Evolutionary conservation across 2,329 filamentous ascomycete species (phyloP), one percentile per base, ranked within the genome.

Genomic region (Beauveria caledonica): DNA sequence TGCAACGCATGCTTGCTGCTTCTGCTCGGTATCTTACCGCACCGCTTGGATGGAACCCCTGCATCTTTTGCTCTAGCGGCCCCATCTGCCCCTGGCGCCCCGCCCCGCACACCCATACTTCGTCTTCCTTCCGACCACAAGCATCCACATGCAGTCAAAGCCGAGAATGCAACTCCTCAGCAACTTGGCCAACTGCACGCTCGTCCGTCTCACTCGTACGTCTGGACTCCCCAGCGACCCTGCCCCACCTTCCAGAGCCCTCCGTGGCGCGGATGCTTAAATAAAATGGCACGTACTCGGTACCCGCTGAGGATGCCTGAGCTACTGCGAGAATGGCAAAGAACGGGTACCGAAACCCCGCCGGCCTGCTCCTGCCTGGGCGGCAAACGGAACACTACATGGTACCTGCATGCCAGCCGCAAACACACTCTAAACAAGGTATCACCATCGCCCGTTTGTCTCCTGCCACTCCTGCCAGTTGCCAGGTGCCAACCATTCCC

Each of bases 361-460:
- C 27, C 17, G 8, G 25, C 25, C 48, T 33, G 25, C 17, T 50
- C 27, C 25, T 50, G 36, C 52, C 52, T 55, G 36, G 39, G 39
- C 39, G 52, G 39, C 52, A 57, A 48, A 48, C 21, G 19, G 9
- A 23, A 23, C 29, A 40, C 13, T 21, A 21, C 15, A 6, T 29
- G 36, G 54, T 57, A 57, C 54, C 54, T 57, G 54, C 54, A 57
- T 57, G 27, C 7, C n/a, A 23, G 42, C 27, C 23, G 52, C 25
- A 42, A 44, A 45, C 17, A n/a, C 39, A 33, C 40, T 6, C 40
- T 27, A 19, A 25, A 27, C 7, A 44, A 57, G 44, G 54, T 57
- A 57, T 44, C 54, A 57, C 21, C 17, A 3, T 39, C 29, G 23
- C 46, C 42, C 44, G 54, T 57, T 48, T 55, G 40, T 40, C 51